Evolutionary conservation across 768 basidiomycete species (phyloP), one percentile per base, ranked within the genome.

Genomic region (Amyloporia xantha): DNA sequence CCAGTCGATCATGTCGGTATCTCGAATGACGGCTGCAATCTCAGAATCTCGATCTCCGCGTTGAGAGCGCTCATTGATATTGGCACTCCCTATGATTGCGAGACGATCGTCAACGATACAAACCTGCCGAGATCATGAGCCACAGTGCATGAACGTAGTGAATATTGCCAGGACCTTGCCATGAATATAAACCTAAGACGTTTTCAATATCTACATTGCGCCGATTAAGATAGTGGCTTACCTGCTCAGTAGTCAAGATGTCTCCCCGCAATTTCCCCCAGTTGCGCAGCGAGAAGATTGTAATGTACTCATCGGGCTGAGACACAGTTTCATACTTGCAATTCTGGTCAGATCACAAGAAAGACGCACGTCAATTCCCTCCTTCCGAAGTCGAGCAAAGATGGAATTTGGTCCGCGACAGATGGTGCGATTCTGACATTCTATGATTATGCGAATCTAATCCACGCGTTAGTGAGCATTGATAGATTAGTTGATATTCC

Each of bases 31-130:
- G 30, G 89, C 83, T 2, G 92, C 91, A 27, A 98, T 65, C 63
- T 99, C 96, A 2, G 95, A 98, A 66, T 99, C 96, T 24, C 96
- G 84, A 64, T 99, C 95, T 20, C 96, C 96, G 24, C 91, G 77
- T 61, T 91, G 90, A 12, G 91, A 95, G 30, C 96, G 82, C 63
- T 99, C 96, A 62, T 99, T 98, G 71, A 99, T 92, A 64, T 96
- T 98, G 15, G 95, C 95, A 47, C 91, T 93, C 13, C 92, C 92
- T 54, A 96, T 96, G 61, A 96, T 92, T 26, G 81, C 92, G 49
- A 93, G 71, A 45, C 96, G 82, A 63, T 99, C 95, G 63, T 99
- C 96, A 4, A 97, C 93, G 47, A 98, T 83, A 57, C 84, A 85
- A 17, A 74, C 47, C 55, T 71, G 58, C 24, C 47, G 20, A 1